Base-by-base conservation (phyloP, 805 yeast species). In the Kodamaea fukazawae region DNA sequence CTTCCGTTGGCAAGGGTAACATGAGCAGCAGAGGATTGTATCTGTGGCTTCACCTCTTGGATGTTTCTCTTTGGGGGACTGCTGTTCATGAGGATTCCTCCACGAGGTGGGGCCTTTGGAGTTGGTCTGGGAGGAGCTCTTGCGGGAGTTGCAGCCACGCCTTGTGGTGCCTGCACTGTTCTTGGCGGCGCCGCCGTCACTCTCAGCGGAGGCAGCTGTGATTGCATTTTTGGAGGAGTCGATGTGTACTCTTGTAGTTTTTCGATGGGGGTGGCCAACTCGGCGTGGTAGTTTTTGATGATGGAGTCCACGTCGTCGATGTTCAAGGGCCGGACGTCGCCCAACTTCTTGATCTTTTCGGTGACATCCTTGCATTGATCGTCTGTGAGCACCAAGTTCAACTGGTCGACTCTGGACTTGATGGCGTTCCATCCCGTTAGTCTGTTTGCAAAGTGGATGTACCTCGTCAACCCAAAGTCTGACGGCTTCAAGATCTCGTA, bases 401-500 rank as follows among this genome's bases (percentile, higher is more conserved):
- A 67, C 53, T 76, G 81, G 54, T 76, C 81, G 38, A 76, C 81
- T 61, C 82, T 69, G 27, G 78, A 68, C 57, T 76, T 76, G 60
- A 76, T 76, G 27, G 81, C 82, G 53, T 76, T 76, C 82, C 82
- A 76, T 26, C 82, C 82, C 10, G 82, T 76, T 55, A 76, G 67
- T 55, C 81, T 65, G 63, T 75, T 76, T 46, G 81, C 81, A 50
- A 76, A 76, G 55, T 76, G 81, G 45, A 76, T 76, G 54, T 76
- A 76, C 54, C 82, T 70, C n/a, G 79, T 72, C 51, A 76, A 67
- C 43, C 82, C 82, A 52, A 76, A 76, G 58, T 76, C 82, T 16
- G 68, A 59, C 23, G 82, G 82, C 49, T 73, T 71, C 55, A 76
- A 66, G 53, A 76, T 76, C 60, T 76, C 82, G 55, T 76, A 76